Evolutionary conservation across 2,329 filamentous ascomycete species (phyloP).

Genomic region (Phialophora verrucosa): DNA sequence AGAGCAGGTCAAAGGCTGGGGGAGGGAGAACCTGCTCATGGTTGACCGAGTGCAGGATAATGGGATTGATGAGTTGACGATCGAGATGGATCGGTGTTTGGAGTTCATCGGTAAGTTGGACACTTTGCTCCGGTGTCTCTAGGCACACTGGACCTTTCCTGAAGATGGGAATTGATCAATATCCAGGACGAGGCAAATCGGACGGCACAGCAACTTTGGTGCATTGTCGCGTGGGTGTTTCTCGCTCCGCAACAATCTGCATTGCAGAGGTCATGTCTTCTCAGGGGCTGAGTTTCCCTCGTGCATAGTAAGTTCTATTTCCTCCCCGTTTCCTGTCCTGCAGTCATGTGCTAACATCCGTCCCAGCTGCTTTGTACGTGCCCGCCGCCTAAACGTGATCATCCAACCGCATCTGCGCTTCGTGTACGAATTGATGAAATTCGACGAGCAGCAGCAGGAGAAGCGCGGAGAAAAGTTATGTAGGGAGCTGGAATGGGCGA

Average conservation of each 20-base stretch:
- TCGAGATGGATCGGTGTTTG: slow-evolving; percentile 83
- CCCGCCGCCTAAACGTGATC: slow-evolving; percentile 91
- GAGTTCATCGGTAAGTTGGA: slow-evolving; percentile 82
- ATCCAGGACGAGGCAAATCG: slow-evolving; percentile 74
- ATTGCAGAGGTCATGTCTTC: slow-evolving; percentile 98
- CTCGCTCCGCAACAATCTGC: slow-evolving; percentile 93
- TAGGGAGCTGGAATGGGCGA: slow-evolving; percentile 88
- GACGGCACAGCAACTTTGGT: slow-evolving; percentile 86
- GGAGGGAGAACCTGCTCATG: slow-evolving; percentile 75
- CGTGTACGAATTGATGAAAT: slow-evolving; percentile 92
- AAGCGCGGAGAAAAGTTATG: slow-evolving; percentile 53
- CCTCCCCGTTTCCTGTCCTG: neutral
- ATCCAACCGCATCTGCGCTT: slow-evolving; percentile 97
- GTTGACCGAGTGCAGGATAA: slow-evolving; percentile 93
- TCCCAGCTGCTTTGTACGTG: slow-evolving; percentile 83
- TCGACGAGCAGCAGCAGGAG: slow-evolving; percentile 75
- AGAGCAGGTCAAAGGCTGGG: slow-evolving; percentile 73
- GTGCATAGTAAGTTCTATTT: slow-evolving; percentile 71
- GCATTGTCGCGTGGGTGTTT: slow-evolving; percentile 95
- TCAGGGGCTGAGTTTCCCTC: slow-evolving; percentile 79
- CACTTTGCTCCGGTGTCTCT: neutral
- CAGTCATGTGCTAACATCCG: neutral
- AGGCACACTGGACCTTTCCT: neutral
- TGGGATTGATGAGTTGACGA: slow-evolving; percentile 87
- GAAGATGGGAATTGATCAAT: slow-evolving; percentile 17